phyloP scores from a whole-genome alignment of 345 rosid species.

The Carallia brachiata region DNA sequence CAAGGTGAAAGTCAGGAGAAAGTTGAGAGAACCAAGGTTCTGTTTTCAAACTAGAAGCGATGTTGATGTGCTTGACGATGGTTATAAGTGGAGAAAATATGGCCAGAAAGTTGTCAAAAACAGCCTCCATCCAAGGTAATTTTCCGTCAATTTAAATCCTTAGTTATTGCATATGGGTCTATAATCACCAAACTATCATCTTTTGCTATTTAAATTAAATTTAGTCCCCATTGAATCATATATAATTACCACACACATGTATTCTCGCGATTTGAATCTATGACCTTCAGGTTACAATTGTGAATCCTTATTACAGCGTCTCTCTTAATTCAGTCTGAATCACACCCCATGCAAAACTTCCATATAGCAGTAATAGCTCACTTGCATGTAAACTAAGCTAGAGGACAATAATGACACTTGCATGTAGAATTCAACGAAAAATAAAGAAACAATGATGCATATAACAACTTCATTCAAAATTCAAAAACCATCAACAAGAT shows the following conservation, averaged over 20 bases:
- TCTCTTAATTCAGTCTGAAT: no score
- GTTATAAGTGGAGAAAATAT: slow-evolving; percentile 97
- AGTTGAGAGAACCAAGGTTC: slow-evolving; percentile 95
- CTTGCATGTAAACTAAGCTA: no score
- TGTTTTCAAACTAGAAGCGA: slow-evolving; percentile 98
- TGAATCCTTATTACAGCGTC: no score
- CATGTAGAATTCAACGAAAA: neutral
- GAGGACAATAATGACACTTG: neutral
- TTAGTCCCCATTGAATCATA: no score
- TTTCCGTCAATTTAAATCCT: no score
- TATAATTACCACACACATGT: no score
- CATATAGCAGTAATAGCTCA: slow-evolving; percentile 1
- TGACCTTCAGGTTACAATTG: no score
- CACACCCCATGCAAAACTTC: neutral
- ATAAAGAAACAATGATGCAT: neutral
- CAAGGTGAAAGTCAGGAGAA: slow-evolving; percentile 78
- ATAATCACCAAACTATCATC: no score
- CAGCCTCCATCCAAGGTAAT: slow-evolving; percentile 95
- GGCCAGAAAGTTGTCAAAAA: slow-evolving; percentile 97
- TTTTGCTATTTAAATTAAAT: no score
- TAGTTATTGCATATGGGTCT: no score
- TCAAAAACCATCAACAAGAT: neutral
- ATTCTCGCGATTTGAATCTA: no score
- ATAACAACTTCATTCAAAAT: slow-evolving; percentile 7
- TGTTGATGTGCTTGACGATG: slow-evolving; percentile 92